Conservation (phyloP, 768 basidiomycete species). For the Mycena belliarum region DNA sequence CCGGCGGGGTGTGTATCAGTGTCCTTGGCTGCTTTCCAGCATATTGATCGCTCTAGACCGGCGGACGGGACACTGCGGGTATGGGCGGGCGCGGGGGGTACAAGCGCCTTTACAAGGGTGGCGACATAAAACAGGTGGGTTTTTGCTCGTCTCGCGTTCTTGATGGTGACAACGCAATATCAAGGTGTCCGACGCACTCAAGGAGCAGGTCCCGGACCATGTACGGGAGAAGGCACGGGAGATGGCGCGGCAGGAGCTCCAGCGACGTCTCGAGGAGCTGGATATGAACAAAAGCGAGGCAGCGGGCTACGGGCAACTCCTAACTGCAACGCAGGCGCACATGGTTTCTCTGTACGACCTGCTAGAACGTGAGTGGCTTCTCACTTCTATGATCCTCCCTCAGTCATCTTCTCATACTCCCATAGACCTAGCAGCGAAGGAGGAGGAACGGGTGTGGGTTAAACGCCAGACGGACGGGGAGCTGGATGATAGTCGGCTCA, state of each 20-base stretch:
- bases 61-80: slow-evolving; percentile 67
- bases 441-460: slow-evolving; percentile 71
- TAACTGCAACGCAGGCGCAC: slow-evolving; percentile 58
- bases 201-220: slow-evolving; percentile 59
- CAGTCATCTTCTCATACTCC: background rate
- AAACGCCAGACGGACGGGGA: slow-evolving; percentile 74
- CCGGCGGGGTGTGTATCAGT: slow-evolving; percentile 53
- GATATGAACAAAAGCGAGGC: slow-evolving; percentile 61
- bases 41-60: slow-evolving; percentile 42
- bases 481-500: slow-evolving; percentile 64
- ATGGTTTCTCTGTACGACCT: slow-evolving; percentile 60
- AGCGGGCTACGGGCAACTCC: slow-evolving; percentile 51
- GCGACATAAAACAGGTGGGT: slow-evolving; percentile 60
- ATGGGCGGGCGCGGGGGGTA: slow-evolving; percentile 69
- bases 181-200: slow-evolving; percentile 53
- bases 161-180: background rate
- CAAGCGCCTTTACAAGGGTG: slow-evolving; percentile 63
- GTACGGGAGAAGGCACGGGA: slow-evolving; percentile 63
- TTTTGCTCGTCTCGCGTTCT: background rate
- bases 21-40: background rate
- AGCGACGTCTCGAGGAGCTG: slow-evolving; percentile 61
- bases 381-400: background rate
- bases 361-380: slow-evolving; percentile 54
- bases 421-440: slow-evolving; percentile 64
- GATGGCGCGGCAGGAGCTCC: slow-evolving; percentile 66